Evolutionary conservation across 1,284 basidiomycete species (phyloP), one percentile per base, ranked within the genome.

Genomic region (Ganoderma lucidum): DNA sequence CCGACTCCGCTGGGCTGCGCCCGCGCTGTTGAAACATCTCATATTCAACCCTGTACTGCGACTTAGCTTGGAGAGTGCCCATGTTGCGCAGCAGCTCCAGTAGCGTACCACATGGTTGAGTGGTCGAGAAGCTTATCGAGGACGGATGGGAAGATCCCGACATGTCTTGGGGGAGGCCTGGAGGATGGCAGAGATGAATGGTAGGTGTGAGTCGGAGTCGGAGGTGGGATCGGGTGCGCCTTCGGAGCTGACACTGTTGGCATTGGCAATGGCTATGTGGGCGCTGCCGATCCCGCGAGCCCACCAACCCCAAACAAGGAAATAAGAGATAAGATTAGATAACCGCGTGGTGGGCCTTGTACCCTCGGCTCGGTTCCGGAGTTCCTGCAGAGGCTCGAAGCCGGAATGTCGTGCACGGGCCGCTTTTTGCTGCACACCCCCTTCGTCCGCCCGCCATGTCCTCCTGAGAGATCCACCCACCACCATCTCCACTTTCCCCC

Each of bases 321-420:
- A 23, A 23, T n/a, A 23, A 1, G 19, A 66, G 67, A 71, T 71
- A 53, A 71, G 72, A 73, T 73, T 71, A 73, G 72, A 73, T 73
- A 66, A 67, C 64, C 72, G 68, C 72, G 72, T 71, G 72, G 70
- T 28, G 15, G 44, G 63, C 64, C 51, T 70, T 69, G 66, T 65
- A 64, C 35, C 41, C 58, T 66, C 66, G 67, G 59, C 65, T 56
- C 62, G 69, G 63, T 37, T 39, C 37, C 53, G 44, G 68, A 64
- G 65, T 63, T 65, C 63, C 64, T 48, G 64, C 19, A n/a, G n/a
- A 53, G 39, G 61, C 56, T 67, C 67, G 67, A 67, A 63, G 48
- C 66, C 67, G 67, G 66, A 63, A 53, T 53, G 48, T 28, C 28
- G 62, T 62, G 41, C 45, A 67, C 67, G 48, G 56, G 62, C 69